phyloP scores from a whole-genome alignment of 106 monocot genomes.

The Narthecium ossifragum region DNA sequence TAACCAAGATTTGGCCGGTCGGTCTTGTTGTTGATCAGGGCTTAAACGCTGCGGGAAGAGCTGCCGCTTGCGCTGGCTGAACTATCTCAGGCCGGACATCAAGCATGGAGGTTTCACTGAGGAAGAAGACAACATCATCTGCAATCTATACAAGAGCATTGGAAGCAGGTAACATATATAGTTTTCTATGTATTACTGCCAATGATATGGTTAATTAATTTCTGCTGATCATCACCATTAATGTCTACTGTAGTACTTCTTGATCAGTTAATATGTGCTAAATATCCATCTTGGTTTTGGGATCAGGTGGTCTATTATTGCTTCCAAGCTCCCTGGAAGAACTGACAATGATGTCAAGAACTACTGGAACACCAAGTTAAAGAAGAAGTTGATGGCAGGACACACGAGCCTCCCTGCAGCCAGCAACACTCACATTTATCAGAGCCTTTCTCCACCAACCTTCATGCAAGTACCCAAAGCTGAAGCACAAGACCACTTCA shows the following conservation, averaged over 20 bases:
- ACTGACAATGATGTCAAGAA: conserved; percentile 16
- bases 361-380: conserved; percentile 18
- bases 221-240: neutral
- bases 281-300: neutral
- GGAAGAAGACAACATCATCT: neutral
- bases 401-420: neutral
- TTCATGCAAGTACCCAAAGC: neutral
- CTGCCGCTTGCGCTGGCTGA: neutral
- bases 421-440: neutral
- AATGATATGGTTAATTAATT: neutral
- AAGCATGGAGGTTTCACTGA: neutral
- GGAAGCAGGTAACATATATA: neutral
- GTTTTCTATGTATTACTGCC: neutral
- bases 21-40: neutral
- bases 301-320: conserved; percentile 12
- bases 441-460: neutral
- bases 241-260: no score
- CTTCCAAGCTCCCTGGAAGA: conserved; percentile 5
- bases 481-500: neutral
- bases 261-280: no score
- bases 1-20: no score
- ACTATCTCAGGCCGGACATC: conserved; percentile 1
- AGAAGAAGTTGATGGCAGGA: conserved; percentile 3
- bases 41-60: neutral
- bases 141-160: neutral